Base-by-base conservation (phyloP, 306 rosid species). In the Begonia fuchsioides region DNA sequence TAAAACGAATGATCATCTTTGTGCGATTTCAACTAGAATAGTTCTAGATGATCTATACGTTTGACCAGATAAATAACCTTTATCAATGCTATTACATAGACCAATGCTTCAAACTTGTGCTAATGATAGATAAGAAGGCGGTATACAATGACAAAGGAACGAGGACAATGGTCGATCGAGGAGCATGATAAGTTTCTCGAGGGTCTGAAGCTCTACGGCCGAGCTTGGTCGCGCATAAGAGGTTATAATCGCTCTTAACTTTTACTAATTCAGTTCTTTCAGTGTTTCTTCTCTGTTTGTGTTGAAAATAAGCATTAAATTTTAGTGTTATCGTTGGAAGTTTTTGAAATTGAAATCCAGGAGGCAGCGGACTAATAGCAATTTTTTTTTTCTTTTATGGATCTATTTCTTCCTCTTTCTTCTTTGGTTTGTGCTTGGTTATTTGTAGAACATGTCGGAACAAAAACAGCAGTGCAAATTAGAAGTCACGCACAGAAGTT, bases 221-320 rank as follows among this genome's bases (percentile, higher is more conserved):
- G 98, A 73, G 92, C 95, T 54, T 90, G 98, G 98, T 95, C 77
- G 73, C 93, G 92, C 50, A 90, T 81, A 64, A 95, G 84, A 90
- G 98, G 98, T 80, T 56, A 53, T 35, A 41, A 39, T 58, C 51
- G 54, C 15, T 53, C 54, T 40, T 15, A 38, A 11, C 38, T 39
- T 47, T 32, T 4, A 26, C 35, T 26, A 51, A 19, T 45, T 17
- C 7, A 6, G 1, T 39, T 38, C 39, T 13, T n/a, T 43, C 35
- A 12, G 17, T 43, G 57, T 17, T 52, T 51, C 12, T 63, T 70
- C 14, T 17, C 35, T 26, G 7, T 1, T 1, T 26, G 5, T 26
- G 7, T 26, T 26, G 35, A 26, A 26, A 26, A 26, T 6, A 8
- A 26, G 8, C 35, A 26, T 26, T 26, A 4, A 26, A 26, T 26